A percentile compares a stretch with the other conserved stretches of the same genome.
These are phyloP conservation scores for Neobulgaria alba DNA, from an alignment of 2,329 filamentous ascomycete species.

Conservation along the genomic window DNA sequence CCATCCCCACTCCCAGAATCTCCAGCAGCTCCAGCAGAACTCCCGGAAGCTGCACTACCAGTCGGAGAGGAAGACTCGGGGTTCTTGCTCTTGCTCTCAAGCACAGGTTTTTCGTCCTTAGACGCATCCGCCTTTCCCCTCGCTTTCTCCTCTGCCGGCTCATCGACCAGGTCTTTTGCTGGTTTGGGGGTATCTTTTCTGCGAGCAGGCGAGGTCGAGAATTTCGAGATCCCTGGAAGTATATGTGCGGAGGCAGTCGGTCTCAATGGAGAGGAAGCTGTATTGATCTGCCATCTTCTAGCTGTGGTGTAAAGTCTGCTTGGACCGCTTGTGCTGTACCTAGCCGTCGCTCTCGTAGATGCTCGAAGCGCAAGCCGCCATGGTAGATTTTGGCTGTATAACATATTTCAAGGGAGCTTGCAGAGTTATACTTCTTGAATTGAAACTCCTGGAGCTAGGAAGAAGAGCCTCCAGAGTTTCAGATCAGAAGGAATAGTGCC, in stretches of 20 bases:
- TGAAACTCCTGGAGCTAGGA: neutral
- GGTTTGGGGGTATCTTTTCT: slow-evolving; percentile 33
- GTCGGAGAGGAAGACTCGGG: slow-evolving; percentile 16
- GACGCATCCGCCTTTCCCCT: slow-evolving; percentile 27
- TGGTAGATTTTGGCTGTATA: slow-evolving; percentile 55
- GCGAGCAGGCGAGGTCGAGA: slow-evolving; percentile 40
- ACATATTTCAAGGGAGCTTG: slow-evolving; percentile 36
- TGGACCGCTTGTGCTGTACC: slow-evolving; percentile 12
- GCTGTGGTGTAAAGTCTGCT: slow-evolving; percentile 21
- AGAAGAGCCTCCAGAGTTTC: neutral
- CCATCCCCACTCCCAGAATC: slow-evolving; percentile 41
- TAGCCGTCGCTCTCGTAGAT: slow-evolving; percentile 16
- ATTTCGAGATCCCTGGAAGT: slow-evolving; percentile 36
- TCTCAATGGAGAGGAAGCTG: slow-evolving; percentile 54
- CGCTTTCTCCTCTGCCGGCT: slow-evolving; percentile 35
- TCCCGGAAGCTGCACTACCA: slow-evolving; percentile 5
- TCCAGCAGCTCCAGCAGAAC: slow-evolving; percentile 13
- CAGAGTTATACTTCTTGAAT: neutral
- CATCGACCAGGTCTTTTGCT: slow-evolving; percentile 28
- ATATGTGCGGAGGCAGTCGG: slow-evolving; percentile 47
- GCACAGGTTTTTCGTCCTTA: slow-evolving; percentile 34
- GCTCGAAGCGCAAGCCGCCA: slow-evolving; percentile 48
- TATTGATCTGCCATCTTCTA: slow-evolving; percentile 35
- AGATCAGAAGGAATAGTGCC: neutral
- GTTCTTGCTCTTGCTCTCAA: slow-evolving; percentile 29